Base-by-base conservation (phyloP, 768 basidiomycete species). In the Mycena latifolia region DNA sequence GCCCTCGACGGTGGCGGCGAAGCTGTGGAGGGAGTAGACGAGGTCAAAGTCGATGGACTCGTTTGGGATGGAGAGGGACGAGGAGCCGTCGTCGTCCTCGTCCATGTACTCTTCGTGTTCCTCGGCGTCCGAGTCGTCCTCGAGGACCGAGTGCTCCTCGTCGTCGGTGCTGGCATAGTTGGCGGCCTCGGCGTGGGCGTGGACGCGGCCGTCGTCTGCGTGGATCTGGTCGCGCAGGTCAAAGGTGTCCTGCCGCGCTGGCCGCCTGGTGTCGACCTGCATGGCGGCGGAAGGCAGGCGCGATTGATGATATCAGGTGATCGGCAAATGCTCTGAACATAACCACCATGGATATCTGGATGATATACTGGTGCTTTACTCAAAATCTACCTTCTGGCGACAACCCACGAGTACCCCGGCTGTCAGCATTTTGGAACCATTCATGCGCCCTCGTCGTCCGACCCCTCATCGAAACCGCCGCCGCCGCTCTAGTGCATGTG, bases 1-100 rank as follows among this genome's bases (percentile, higher is more conserved):
- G 27, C 98, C 98, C 74, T 98, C 97, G 37, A 99, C 96, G 0
- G 98, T 99, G 0, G 98, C 98, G 5, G 96, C 92, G 77, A 99
- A 99, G 71, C 93, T 96, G 76, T 97, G 96, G 29, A 98, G 84
- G n/a, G 92, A 91, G 72, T 95, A 96, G 24, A 97, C 93, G 73
- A 95, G 84, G 78, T 94, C 93, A 75, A 95, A 96, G 85, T 96
- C 94, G 74, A 96, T 96, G 65, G 91, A 92, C 76, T 95, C 94
- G 77, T 94, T 93, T 12, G 94, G 94, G 66, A 95, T 93, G 37
- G 92, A 94, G 35, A 95, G 86, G 11, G 90, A 91, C 7, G 92
- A 94, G 8, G 92, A 93, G 45, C 86, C 87, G 76, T 93, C 91
- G 76, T 91, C 89, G 28, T 92, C 91, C 53, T 92, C 90, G 75